phyloP scores from a whole-genome alignment of 306 rosid genomes.

The Lathyrus oleraceus region DNA sequence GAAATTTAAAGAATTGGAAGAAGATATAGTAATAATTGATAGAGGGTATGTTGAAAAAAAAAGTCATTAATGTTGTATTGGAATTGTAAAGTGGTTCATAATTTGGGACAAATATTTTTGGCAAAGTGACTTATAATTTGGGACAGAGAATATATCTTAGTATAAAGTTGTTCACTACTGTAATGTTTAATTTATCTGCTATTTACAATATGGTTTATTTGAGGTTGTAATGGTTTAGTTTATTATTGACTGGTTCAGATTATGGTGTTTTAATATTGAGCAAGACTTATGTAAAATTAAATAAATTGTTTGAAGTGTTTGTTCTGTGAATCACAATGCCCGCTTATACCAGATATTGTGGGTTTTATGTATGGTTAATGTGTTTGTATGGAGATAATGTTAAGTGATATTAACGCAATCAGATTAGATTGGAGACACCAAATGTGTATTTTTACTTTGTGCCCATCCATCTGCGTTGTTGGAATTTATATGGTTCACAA shows the following conservation, averaged over 20 bases:
- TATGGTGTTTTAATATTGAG: constrained; percentile 11
- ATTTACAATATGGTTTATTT: neutral
- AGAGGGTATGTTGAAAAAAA: no score
- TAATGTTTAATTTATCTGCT: constrained; percentile 5
- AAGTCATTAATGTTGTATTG: no score
- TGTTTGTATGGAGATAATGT: neutral
- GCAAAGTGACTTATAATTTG: no score
- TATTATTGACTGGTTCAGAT: neutral
- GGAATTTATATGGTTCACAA: constrained; percentile 5
- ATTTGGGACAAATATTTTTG: no score
- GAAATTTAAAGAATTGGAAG: no score
- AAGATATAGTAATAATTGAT: no score
- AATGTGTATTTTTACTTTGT: neutral
- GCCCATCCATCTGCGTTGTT: neutral
- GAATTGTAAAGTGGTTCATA: no score
- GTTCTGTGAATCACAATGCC: constrained; percentile 1
- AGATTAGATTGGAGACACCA: constrained; percentile 2
- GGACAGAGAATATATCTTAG: no score
- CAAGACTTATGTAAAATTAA: neutral
- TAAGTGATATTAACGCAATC: neutral
- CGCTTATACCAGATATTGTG: neutral
- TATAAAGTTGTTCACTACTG: neutral
- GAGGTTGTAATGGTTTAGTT: neutral
- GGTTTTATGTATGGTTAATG: constrained; percentile 1
- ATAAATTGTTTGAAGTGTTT: neutral